These are phyloP conservation scores for Suhomyces atakaporum DNA, from an alignment of 1,139 yeast species.

Conservation along the genomic window DNA sequence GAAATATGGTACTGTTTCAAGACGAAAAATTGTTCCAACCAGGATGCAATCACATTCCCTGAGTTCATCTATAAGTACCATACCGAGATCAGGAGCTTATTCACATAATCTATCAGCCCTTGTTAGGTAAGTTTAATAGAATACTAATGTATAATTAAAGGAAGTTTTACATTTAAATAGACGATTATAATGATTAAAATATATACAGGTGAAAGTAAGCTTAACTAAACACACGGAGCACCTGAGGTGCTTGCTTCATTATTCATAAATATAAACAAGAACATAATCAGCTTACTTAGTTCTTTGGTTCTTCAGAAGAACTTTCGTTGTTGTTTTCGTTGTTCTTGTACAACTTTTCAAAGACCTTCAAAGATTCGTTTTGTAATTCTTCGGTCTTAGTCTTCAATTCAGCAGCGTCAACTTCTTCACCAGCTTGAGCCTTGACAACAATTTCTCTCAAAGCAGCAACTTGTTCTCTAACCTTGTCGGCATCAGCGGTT, in stretches of 20 bases:
- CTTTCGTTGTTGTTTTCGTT: slow-evolving; percentile 33
- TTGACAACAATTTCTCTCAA: slow-evolving; percentile 90
- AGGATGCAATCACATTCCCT: slow-evolving; percentile 17
- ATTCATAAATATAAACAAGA: slow-evolving; percentile 17
- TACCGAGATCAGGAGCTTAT: slow-evolving; percentile 24
- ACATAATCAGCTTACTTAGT: slow-evolving; percentile 26
- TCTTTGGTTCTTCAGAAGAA: slow-evolving; percentile 44
- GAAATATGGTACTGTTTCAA: slow-evolving; percentile 24
- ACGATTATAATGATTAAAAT: slow-evolving; percentile 11
- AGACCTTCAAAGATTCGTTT: slow-evolving; percentile 86
- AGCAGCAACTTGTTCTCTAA: slow-evolving; percentile 71
- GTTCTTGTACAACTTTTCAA: slow-evolving; percentile 95
- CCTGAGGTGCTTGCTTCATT: slow-evolving; percentile 11
- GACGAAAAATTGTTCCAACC: slow-evolving; percentile 5
- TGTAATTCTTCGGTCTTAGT: slow-evolving; percentile 94
- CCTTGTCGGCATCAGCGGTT: slow-evolving; percentile 82
- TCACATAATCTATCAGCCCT: slow-evolving; percentile 14
- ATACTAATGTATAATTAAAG: not conserved
- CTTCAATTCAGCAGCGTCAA: slow-evolving; percentile 82
- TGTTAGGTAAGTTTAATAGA: not conserved
- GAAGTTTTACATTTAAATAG: not conserved
- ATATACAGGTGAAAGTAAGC: slow-evolving; percentile 20
- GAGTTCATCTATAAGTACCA: slow-evolving; percentile 15
- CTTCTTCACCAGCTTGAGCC: slow-evolving; percentile 92
- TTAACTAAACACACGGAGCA: slow-evolving; percentile 15